These are phyloP conservation scores for Potentilla sterilis DNA, from an alignment of 306 rosid genomes.

Conservation along the genomic window DNA sequence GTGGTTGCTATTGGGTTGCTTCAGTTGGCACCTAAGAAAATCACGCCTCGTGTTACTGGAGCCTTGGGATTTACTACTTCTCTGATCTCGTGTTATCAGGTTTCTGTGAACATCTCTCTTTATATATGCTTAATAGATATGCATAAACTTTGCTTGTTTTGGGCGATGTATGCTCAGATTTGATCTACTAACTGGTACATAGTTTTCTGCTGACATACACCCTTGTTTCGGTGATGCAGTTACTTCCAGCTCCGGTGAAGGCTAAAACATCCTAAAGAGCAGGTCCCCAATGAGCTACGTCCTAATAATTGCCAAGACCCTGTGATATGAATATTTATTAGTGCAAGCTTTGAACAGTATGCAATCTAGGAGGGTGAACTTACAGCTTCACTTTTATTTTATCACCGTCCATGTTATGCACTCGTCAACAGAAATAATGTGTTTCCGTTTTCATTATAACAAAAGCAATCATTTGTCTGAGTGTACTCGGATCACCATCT, in stretches of 20 bases:
- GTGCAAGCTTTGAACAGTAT: conserved; percentile 29
- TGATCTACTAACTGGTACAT: not conserved
- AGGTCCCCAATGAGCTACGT: conserved; percentile 25
- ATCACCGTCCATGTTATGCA: not conserved
- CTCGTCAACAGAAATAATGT: conserved; percentile 29
- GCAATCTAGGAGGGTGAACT: conserved; percentile 24
- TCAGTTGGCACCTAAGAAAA: conserved; percentile 85
- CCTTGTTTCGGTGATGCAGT: conserved; percentile 50
- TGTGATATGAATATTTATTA: conserved; percentile 36
- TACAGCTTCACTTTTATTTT: not conserved
- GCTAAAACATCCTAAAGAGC: conserved; percentile 59
- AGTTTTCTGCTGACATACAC: conserved; percentile 20
- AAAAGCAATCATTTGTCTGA: not conserved
- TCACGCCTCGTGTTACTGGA: conserved; percentile 89
- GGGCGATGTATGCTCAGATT: not conserved
- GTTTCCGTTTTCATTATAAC: not conserved
- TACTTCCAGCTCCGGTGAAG: conserved; percentile 75
- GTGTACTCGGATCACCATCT: not conserved
- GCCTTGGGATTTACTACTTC: conserved; percentile 83
- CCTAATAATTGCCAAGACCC: conserved; percentile 40
- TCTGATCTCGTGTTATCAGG: conserved; percentile 97
- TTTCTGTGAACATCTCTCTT: conserved; percentile 11
- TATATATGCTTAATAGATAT: not conserved
- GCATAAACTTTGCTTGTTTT: not conserved
- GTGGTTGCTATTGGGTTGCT: conserved; percentile 92